Base-by-base conservation (phyloP, 129 eudicot species). In the Tanacetum coccineum region DNA sequence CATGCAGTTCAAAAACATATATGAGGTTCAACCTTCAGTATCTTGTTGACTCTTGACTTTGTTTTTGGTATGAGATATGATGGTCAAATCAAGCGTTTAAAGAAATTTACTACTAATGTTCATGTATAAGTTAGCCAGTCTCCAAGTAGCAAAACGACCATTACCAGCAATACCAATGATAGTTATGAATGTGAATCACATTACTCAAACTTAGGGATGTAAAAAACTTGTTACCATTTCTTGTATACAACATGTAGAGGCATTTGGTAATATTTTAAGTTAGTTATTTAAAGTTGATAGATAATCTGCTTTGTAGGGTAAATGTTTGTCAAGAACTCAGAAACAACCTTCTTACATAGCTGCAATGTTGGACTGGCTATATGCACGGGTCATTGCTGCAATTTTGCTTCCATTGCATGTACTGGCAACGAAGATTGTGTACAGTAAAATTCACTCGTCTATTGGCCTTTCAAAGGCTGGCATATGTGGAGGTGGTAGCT, bases 401-500 rank as follows among this genome's bases (percentile, higher is more conserved):
- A 62, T 93, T 67, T 79, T 93, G 83, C 80, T 78, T 76, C 99
- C 99, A 12, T 55, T 93, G 36, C 99, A 93, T 81, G 11, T 76
- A 48, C 78, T 93, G 76, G 99, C 95, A 46, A 86, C 79, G 76
- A 86, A 81, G 81, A 36, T 93, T 64, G 85, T 93, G 53, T 93
- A 93, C 79, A 86, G 86, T 67, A 93, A 93, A 85, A 93, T 93
- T 44, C 84, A 80, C 54, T 79, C 99, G 28, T 78, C 92, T 53
- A 81, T 93, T 70, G 99, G 99, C 48, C 73, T 93, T 62, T 93
- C 95, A 74, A 93, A 93, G 99, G 95, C 95, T 68, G 96, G 95
- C 68, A 72, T 93, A 82, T 61, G 99, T 73, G 99, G 96, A 73
- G 99, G 99, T 52, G 96, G 99, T 57, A 86, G 92, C 79, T 83